Conservation (phyloP, 2,329 filamentous ascomycete species). For the Acrodontium crateriforme region DNA sequence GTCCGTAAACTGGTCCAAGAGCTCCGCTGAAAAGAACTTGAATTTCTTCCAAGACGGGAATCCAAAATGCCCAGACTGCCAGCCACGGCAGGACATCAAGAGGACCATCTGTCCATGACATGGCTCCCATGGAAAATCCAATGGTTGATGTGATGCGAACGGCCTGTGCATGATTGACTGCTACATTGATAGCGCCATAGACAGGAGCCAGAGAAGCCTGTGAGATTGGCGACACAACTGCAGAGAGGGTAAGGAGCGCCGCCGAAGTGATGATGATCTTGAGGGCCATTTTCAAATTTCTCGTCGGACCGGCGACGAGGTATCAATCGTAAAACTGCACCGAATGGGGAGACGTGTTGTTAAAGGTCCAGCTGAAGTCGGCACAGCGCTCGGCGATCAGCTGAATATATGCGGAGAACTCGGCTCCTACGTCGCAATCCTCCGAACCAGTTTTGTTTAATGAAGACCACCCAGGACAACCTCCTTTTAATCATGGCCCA, state of each 20-base stretch:
- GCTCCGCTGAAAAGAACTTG: conserved; percentile 52
- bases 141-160: conserved; percentile 52
- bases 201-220: conserved; percentile 70
- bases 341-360: no score
- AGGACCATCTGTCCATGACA: background rate
- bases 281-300: no score
- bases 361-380: no score
- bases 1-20: conserved; percentile 58
- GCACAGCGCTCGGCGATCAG: no score
- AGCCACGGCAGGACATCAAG: conserved; percentile 38
- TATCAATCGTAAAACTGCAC: no score
- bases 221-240: conserved; percentile 54
- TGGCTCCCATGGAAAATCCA: background rate
- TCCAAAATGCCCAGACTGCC: conserved; percentile 61
- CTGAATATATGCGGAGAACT: no score
- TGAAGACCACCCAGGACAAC: no score
- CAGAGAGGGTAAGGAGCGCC: conserved; percentile 37
- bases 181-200: conserved; percentile 71
- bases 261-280: no score
- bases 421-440: no score
- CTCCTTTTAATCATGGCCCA: no score
- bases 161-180: conserved; percentile 52
- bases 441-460: no score
- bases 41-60: conserved; percentile 58
- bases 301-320: no score